Evolutionary conservation across 768 basidiomycete species (phyloP), one percentile per base, ranked within the genome.

Genomic region (Lepiota brunneoincarnata): DNA sequence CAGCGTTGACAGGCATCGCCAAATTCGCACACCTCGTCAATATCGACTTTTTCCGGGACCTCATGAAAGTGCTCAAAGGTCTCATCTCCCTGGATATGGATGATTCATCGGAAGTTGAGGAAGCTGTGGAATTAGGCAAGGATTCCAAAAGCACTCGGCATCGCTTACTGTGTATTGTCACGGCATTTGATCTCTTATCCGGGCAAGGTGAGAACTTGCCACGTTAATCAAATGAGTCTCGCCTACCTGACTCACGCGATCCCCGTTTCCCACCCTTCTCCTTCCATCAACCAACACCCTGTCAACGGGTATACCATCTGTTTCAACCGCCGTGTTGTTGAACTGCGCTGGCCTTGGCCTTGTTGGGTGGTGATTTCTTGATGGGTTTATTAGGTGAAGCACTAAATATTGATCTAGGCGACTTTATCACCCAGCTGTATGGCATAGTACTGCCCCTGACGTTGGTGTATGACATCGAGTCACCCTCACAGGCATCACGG

Each of bases 31-130:
- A 98, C 67, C 82, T 98, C 54, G 93, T 99, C 68, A 99, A 97
- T 70, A 82, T 98, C 61, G 95, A 99, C 68, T 98, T 99, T 73
- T 99, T 98, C 83, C 87, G 88, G 64, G 97, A 99, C 72, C 77
- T 99, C 43, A 80, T 99, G 75, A 77, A 82, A 50, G 91, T 94
- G 4, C 76, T 99, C 31, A 90, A 90, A 71, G 79, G 78, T 54
- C 80, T 95, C 54, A 83, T 95, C 62, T 64, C 74, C 48, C 82
- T 82, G 24, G 71, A 74, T n/a, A 70, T 69, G 21, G 72, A 67
- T 43, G 68, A 69, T 43, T 69, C 67, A 23, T 56, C 60, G 51
- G 48, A 60, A 58, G 54, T 58, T 58, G 53, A 65, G 20, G 28
- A 42, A 14, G 26, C 51, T 24, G 46, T 51, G 48, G 59, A 44